Evolutionary conservation across 2,329 filamentous ascomycete genomes (phyloP).

Genomic region (Torrubiellomyces zombiae): DNA sequence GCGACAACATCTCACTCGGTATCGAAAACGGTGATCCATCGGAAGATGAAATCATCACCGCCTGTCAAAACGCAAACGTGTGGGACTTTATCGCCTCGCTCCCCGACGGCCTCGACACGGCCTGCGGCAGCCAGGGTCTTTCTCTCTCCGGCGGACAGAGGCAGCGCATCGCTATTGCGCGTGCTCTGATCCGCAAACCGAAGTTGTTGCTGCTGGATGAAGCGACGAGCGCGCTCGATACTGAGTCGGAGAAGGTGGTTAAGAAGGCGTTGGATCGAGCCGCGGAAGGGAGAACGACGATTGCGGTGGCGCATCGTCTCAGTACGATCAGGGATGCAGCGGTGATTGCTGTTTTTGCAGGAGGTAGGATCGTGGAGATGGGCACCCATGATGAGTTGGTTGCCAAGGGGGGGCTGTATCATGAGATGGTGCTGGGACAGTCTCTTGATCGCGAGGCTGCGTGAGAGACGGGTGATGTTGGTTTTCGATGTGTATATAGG

Average conservation of each 20-base stretch:
- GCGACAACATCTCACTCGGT: conserved; percentile 38
- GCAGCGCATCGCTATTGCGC: conserved; percentile 56
- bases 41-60: conserved; percentile 25
- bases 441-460: conserved; percentile 19
- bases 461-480: too few species aligned
- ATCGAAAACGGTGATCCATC: conserved; percentile 12
- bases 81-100: conserved; percentile 38
- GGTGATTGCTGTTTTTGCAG: conserved; percentile 41
- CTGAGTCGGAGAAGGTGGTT: conserved; percentile 47
- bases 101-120: conserved; percentile 43
- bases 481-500: too few species aligned
- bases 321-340: conserved; percentile 41
- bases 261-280: conserved; percentile 41
- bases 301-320: conserved; percentile 48
- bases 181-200: conserved; percentile 51
- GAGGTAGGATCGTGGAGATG: conserved; percentile 31
- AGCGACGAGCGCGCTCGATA: conserved; percentile 49
- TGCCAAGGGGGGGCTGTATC: conserved; percentile 28
- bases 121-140: conserved; percentile 49
- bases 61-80: conserved; percentile 37
- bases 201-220: conserved; percentile 56
- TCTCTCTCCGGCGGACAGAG: conserved; percentile 58
- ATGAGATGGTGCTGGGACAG: conserved; percentile 33
- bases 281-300: conserved; percentile 29
- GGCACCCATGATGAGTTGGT: conserved; percentile 47